Conservation (phyloP, 148 eudicot species). For the Chenopodium formosanum region DNA sequence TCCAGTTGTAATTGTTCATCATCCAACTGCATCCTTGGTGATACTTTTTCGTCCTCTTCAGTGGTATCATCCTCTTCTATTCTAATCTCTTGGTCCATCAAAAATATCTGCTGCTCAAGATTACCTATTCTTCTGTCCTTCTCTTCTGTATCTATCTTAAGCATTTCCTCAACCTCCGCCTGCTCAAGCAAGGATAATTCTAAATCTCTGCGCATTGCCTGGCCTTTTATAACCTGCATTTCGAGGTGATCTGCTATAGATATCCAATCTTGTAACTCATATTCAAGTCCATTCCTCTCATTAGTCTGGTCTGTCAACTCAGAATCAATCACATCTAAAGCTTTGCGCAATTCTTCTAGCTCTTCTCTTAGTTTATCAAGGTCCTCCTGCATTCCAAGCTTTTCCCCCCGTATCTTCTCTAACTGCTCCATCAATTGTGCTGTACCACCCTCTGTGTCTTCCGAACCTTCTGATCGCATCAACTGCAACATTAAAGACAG, state of each 20-base stretch:
- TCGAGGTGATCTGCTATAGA: slow-evolving; percentile 51
- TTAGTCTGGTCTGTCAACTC: slow-evolving; percentile 55
- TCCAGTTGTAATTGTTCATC: slow-evolving; percentile 25
- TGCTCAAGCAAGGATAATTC: slow-evolving; percentile 78
- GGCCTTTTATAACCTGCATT: slow-evolving; percentile 47
- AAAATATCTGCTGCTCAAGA: slow-evolving; percentile 44
- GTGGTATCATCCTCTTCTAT: slow-evolving; percentile 9
- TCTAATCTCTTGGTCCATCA: slow-evolving; percentile 30
- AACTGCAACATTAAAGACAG: slow-evolving; percentile 53
- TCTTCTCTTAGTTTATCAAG: slow-evolving; percentile 38
- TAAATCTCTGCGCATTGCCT: slow-evolving; percentile 49
- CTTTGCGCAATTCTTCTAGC: slow-evolving; percentile 37
- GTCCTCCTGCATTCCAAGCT: slow-evolving; percentile 37
- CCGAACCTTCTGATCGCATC: slow-evolving; percentile 40
- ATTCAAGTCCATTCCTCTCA: slow-evolving; percentile 63
- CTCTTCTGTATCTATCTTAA: slow-evolving; percentile 50
- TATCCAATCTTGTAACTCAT: slow-evolving; percentile 67
- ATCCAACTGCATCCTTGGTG: slow-evolving; percentile 13
- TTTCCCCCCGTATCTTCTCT: slow-evolving; percentile 48
- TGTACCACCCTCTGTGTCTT: slow-evolving; percentile 30
- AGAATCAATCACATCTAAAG: slow-evolving; percentile 46
- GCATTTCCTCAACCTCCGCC: slow-evolving; percentile 55
- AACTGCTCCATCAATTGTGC: slow-evolving; percentile 41
- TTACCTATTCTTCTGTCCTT: slow-evolving; percentile 40
- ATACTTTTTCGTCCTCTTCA: slow-evolving; percentile 7